Percentiles rank a stretch among this genome's conserved stretches.
Conservation (phyloP, 2,329 filamentous ascomycete species). For the Ceratocystis lukuohia region DNA sequence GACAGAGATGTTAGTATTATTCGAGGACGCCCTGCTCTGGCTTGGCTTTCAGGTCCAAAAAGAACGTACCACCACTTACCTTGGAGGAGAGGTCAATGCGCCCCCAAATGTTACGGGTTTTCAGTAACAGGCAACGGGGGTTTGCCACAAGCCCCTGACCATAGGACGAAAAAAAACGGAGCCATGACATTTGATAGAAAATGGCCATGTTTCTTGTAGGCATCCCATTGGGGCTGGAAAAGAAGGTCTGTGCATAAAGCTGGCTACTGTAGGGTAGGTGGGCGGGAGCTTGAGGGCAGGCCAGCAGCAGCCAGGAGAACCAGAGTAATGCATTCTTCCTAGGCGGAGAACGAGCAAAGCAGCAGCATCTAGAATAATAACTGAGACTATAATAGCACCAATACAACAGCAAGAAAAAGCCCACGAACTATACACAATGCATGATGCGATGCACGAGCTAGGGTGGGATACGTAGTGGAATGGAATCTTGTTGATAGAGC, state of each 20-base stretch:
- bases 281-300: no score
- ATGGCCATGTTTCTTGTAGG: slow-evolving; percentile 5
- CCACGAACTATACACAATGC: no score
- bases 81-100: not conserved
- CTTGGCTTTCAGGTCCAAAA: not conserved
- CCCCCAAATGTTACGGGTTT: not conserved
- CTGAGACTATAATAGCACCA: no score
- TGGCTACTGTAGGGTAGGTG: not conserved
- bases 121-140: not conserved
- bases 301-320: no score
- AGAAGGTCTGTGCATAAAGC: not conserved
- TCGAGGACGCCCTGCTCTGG: slow-evolving; percentile 1
- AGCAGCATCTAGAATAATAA: no score
- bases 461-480: no score
- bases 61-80: not conserved
- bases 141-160: slow-evolving; percentile 3
- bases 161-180: not conserved
- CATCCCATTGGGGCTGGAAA: not conserved
- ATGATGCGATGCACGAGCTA: no score
- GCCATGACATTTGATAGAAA: slow-evolving; percentile 6
- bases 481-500: no score
- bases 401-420: no score
- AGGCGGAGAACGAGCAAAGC: no score
- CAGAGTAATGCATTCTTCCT: no score
- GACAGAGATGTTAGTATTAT: not conserved